Evolutionary conservation across 2,329 filamentous ascomycete genomes (phyloP).

Genomic region (Botryosphaeria dothidea): DNA sequence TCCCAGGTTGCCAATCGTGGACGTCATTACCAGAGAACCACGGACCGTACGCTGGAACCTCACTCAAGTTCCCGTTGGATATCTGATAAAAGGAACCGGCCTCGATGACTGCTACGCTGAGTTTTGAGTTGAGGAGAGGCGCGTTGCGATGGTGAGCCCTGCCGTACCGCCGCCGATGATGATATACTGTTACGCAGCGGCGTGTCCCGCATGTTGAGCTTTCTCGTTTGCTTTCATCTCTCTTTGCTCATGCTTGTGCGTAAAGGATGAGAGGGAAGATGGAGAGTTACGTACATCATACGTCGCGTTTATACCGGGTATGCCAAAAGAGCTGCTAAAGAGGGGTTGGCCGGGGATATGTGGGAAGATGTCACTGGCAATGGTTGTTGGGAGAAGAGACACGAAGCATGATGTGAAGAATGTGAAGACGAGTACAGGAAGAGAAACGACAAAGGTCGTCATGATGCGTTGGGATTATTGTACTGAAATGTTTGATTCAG

Average conservation of each 20-base stretch:
- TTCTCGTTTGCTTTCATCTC: background rate
- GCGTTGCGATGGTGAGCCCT: constrained; percentile 30
- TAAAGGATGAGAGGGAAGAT: too few species aligned
- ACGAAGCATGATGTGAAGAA: background rate
- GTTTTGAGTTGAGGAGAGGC: constrained; percentile 26
- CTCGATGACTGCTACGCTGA: constrained; percentile 32
- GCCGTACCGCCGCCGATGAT: constrained; percentile 30
- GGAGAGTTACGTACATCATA: constrained; percentile 24
- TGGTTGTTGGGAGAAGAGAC: background rate
- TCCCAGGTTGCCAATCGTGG: background rate
- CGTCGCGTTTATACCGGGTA: constrained; percentile 25
- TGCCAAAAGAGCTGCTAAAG: constrained; percentile 20
- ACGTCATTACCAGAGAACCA: constrained; percentile 8
- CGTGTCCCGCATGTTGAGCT: background rate
- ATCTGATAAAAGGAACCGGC: constrained; percentile 30
- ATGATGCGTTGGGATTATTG: too few species aligned
- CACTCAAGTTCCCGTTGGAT: constrained; percentile 29
- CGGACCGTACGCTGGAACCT: constrained; percentile 25
- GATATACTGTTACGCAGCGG: constrained; percentile 26
- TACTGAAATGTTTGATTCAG: too few species aligned
- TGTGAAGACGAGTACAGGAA: background rate
- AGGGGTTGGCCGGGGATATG: background rate
- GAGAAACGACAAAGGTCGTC: too few species aligned
- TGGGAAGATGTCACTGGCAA: background rate
- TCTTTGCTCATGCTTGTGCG: background rate